Evolutionary conservation across 1,284 basidiomycete species (phyloP).

Genomic region (Uromyces viciae-fabae): DNA sequence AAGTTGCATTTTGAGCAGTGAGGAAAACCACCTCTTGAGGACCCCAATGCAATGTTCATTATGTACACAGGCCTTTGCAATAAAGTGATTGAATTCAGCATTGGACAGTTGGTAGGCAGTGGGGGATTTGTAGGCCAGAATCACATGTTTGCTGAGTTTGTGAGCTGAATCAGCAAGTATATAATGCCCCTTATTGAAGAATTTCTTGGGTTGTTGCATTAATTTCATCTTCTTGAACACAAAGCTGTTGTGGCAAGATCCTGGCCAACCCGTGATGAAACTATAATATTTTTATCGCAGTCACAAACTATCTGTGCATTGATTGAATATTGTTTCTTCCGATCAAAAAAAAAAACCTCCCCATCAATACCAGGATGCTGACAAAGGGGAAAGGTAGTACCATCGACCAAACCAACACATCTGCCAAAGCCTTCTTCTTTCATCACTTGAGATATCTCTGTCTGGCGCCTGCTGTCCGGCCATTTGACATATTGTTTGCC

Average conservation of each 20-base stretch:
- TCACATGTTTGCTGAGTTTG: neutral
- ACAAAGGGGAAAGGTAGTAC: slow-evolving; percentile 1
- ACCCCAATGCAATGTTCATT: slow-evolving; percentile 2
- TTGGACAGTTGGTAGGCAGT: neutral
- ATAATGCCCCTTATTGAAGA: neutral
- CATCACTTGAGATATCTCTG: neutral
- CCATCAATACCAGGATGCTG: slow-evolving; percentile 7
- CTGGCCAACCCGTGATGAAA: neutral
- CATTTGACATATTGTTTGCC: neutral
- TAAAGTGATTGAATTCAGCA: neutral
- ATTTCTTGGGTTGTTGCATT: neutral
- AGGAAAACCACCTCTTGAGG: neutral
- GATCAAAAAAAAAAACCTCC: slow-evolving; percentile 6
- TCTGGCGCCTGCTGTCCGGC: neutral
- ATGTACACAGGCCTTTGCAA: neutral
- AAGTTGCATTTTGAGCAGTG: neutral
- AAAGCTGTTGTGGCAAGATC: neutral
- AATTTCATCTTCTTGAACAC: neutral
- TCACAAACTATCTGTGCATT: slow-evolving; percentile 13
- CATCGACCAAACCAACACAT: slow-evolving; percentile 14
- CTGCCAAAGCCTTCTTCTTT: neutral
- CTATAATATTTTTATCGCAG: neutral
- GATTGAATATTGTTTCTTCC: neutral
- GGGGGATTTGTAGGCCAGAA: neutral
- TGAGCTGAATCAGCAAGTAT: neutral